A percentile compares a stretch with the other conserved stretches of the same genome.
Evolutionary conservation across 768 basidiomycete species (phyloP).

Genomic region (Psilocybe azurescens): DNA sequence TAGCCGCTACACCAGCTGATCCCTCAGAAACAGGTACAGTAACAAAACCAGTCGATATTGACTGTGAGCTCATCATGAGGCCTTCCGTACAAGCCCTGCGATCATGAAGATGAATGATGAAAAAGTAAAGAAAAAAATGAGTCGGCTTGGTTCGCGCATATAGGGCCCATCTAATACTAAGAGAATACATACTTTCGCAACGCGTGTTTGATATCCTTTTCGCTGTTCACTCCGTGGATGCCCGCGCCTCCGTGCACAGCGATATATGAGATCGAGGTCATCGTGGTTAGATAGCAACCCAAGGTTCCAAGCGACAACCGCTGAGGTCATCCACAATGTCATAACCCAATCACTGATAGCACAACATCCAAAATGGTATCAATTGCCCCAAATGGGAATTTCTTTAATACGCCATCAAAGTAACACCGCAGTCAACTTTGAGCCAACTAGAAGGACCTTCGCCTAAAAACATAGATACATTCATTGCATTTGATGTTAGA

Average conservation of each 20-base stretch:
- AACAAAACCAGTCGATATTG: neutral
- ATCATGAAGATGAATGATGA: neutral
- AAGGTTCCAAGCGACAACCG: neutral
- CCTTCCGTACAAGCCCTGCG: slow-evolving; percentile 61
- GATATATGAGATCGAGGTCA: slow-evolving; percentile 41
- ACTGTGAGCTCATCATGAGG: slow-evolving; percentile 7
- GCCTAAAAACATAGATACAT: neutral
- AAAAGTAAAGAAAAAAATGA: no score
- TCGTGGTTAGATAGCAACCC: neutral
- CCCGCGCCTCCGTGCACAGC: slow-evolving; percentile 85
- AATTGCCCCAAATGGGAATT: slow-evolving; percentile 1
- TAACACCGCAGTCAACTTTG: no score
- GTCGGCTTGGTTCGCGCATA: neutral
- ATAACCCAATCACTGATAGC: neutral
- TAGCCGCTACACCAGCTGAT: neutral
- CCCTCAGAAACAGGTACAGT: neutral
- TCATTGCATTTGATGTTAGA: neutral
- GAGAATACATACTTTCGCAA: slow-evolving; percentile 54
- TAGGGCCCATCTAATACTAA: no score
- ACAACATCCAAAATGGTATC: slow-evolving; percentile 1
- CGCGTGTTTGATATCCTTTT: slow-evolving; percentile 57
- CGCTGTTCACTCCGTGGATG: slow-evolving; percentile 51
- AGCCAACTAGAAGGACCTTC: no score
- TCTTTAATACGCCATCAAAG: no score
- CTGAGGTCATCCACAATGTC: neutral